Conservation (phyloP, 768 basidiomycete species). For the Lentinus brumalis region DNA sequence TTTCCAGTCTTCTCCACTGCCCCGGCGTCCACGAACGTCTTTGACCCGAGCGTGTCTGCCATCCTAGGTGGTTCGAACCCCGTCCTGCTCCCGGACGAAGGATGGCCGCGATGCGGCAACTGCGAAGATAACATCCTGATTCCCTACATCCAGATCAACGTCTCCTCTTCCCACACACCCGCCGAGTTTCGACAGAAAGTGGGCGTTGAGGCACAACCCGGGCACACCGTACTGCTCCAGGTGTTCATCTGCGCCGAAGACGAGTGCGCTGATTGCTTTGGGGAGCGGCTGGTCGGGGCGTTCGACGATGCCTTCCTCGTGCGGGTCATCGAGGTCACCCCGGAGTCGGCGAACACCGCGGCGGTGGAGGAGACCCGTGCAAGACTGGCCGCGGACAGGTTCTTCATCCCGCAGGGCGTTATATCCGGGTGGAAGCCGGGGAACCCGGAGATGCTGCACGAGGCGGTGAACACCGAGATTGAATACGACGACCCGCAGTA, state of each 20-base stretch:
- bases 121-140: conserved; percentile 5
- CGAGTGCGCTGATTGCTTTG: conserved; percentile 9
- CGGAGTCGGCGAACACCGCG: background rate
- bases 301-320: conserved; percentile 6
- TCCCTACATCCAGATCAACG: conserved; percentile 17
- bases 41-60: conserved; percentile 4
- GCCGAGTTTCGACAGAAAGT: conserved; percentile 6
- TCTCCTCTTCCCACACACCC: conserved; percentile 6
- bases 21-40: background rate
- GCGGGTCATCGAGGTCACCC: conserved; percentile 8
- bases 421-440: conserved; percentile 8
- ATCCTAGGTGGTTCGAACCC: conserved; percentile 8
- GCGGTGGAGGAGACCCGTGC: background rate
- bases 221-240: conserved; percentile 8
- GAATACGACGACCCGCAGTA: background rate
- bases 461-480: background rate
- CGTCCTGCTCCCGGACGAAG: conserved; percentile 1
- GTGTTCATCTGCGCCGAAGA: conserved; percentile 11
- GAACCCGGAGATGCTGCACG: conserved; percentile 2
- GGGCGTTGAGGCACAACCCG: background rate
- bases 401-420: conserved; percentile 3
- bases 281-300: background rate
- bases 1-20: conserved; percentile 1
- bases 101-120: conserved; percentile 8
- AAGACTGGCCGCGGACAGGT: conserved; percentile 1